Evolutionary conservation across 2,329 filamentous ascomycete species (phyloP).

Genomic region (Claviceps quebecensis): DNA sequence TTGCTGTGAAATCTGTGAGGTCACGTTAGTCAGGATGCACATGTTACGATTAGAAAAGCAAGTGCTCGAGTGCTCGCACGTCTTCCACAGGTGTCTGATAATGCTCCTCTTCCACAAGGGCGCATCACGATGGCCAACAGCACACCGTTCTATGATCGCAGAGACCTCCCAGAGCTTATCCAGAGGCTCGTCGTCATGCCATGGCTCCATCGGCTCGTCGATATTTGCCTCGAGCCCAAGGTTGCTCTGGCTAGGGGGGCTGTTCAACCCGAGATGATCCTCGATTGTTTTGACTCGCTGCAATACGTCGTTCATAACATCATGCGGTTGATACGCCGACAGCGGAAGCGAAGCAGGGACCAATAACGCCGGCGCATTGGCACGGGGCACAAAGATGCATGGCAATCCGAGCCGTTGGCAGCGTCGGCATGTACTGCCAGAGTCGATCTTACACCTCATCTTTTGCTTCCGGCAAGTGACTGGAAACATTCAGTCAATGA

Average conservation of each 20-base stretch:
- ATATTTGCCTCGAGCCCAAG: neutral
- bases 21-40: neutral
- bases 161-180: slow-evolving; percentile 3
- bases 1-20: slow-evolving; percentile 25
- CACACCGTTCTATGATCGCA: slow-evolving; percentile 1
- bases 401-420: slow-evolving; percentile 20
- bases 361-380: slow-evolving; percentile 16
- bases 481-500: slow-evolving; percentile 1
- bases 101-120: neutral
- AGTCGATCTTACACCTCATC: slow-evolving; percentile 25
- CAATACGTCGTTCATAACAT: slow-evolving; percentile 1
- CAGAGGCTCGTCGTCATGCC: slow-evolving; percentile 2
- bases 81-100: slow-evolving; percentile 3
- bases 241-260: neutral
- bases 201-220: neutral
- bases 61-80: neutral
- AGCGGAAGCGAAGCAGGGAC: slow-evolving; percentile 8
- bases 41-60: too few species aligned
- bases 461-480: slow-evolving; percentile 18
- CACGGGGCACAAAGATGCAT: slow-evolving; percentile 26
- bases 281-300: slow-evolving; percentile 3
- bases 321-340: neutral
- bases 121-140: neutral
- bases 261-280: slow-evolving; percentile 1
- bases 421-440: slow-evolving; percentile 19